Evolutionary conservation across 2,329 filamentous ascomycete species (phyloP), one percentile per base, ranked within the genome.

Genomic region (Pyrenophora graminea): DNA sequence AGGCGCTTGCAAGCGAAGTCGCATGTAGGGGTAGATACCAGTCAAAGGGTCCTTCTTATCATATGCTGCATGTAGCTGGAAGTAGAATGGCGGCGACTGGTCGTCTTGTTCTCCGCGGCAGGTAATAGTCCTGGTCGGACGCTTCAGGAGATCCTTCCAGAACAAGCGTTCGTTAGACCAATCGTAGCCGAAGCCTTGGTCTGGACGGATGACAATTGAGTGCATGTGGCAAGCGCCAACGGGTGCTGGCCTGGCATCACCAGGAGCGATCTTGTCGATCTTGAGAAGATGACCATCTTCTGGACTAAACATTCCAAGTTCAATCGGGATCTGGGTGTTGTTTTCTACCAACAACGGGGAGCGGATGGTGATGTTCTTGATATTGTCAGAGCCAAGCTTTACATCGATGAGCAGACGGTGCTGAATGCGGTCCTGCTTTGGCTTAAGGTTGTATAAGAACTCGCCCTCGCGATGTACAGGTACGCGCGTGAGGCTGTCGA

Each of bases 331-430:
- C 69, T 99, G 91, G 0, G 94, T 99, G 57, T 94, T 89, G 73
- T 99, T 99, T 70, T 99, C 94, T 6, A 99, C 86, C 0, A 97
- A 77, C 1, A 99, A 78, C 1, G 94, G 94, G 15, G 93, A 97
- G 21, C 94, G 85, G 66, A 99, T 86, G 1, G 92, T 99, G 67
- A 99, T 95, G 70, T 96, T 95, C 77, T 99, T 99, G 76, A 99
- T 90, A 66, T 97, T 97, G 77, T 99, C 93, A 0, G 85, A 78
- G n/a, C 91, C 94, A 19, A 99, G 81, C 45, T 85, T 90, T 45
- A 99, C 88, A 50, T 99, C 94, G 0, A 97, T 92, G 19, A 97
- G 85, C 15, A 99, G 82, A 18, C 92, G 88, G 71, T 99, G 95
- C 58, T 93, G 81, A 2, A 96, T 82, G 51, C 89, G 83, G 65